Conservation (phyloP, 2,329 filamentous ascomycete species). For the Ilyonectria mors-panacis region DNA sequence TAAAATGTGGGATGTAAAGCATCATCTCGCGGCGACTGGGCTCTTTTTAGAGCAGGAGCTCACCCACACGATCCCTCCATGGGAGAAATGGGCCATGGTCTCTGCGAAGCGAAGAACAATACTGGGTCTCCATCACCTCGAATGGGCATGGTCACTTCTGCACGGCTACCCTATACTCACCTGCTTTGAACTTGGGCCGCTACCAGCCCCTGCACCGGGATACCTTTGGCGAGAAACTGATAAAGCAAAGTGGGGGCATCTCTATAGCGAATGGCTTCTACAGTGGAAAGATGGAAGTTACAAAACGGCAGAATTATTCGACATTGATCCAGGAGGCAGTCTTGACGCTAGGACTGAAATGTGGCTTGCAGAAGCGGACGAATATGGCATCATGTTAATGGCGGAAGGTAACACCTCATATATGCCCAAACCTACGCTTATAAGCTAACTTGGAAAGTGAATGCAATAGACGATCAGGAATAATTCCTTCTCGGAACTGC, state of each 20-base stretch:
- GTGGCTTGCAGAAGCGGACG: constrained; percentile 15
- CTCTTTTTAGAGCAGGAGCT: constrained; percentile 8
- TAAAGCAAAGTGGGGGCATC: neutral
- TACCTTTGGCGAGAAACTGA: constrained; percentile 3
- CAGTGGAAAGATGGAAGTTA: constrained; percentile 9
- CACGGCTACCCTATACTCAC: neutral
- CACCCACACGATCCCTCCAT: neutral
- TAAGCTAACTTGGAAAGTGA: too few species aligned
- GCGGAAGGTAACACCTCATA: neutral
- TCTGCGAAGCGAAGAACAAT: constrained; percentile 10
- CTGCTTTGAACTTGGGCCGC: constrained; percentile 9
- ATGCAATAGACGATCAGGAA: too few species aligned
- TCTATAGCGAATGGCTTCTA: neutral
- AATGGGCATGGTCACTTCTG: constrained; percentile 12
- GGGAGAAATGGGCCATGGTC: constrained; percentile 1
- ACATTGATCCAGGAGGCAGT: neutral
- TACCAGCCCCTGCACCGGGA: constrained; percentile 3
- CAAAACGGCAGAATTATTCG: constrained; percentile 5
- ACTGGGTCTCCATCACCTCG: constrained; percentile 1
- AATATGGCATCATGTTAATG: constrained; percentile 14
- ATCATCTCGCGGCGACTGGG: neutral
- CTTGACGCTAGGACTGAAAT: constrained; percentile 5
- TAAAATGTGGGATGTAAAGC: neutral
- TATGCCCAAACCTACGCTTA: too few species aligned
- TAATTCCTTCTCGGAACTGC: too few species aligned